Conservation (phyloP, 257 asterid species). For the Echium plantagineum region DNA sequence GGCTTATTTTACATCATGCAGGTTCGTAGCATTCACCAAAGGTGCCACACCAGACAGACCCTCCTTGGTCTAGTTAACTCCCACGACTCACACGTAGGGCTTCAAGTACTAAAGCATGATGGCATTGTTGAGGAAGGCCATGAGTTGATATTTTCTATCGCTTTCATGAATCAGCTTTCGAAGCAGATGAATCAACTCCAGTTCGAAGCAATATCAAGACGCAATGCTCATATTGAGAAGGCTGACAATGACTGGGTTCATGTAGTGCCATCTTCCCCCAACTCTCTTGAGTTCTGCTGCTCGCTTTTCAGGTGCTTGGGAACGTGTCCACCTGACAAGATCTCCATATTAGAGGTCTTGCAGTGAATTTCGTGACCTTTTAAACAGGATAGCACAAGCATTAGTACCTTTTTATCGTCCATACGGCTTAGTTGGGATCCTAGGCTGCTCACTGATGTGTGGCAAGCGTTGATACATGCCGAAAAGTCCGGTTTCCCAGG, state of each 20-base stretch:
- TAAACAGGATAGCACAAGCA: no score
- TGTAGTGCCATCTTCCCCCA: slow-evolving; percentile 45
- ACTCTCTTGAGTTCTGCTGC: slow-evolving; percentile 59
- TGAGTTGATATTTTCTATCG: slow-evolving; percentile 46
- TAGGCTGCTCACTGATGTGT: not conserved
- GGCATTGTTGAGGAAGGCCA: slow-evolving; percentile 25
- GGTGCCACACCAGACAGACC: slow-evolving; percentile 15
- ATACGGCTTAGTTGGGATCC: not conserved
- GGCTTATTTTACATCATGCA: slow-evolving; percentile 13
- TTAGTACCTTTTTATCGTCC: not conserved
- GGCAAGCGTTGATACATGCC: no score
- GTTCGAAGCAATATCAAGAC: slow-evolving; percentile 37
- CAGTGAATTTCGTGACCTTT: slow-evolving; percentile 1
- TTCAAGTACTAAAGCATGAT: slow-evolving; percentile 26
- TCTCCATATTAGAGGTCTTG: slow-evolving; percentile 42
- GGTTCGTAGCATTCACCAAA: slow-evolving; percentile 33
- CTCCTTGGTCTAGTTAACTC: slow-evolving; percentile 59
- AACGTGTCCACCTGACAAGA: slow-evolving; percentile 31
- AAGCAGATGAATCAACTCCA: slow-evolving; percentile 40
- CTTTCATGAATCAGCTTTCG: slow-evolving; percentile 45
- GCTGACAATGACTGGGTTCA: slow-evolving; percentile 65
- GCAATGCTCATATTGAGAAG: slow-evolving; percentile 38
- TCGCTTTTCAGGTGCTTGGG: slow-evolving; percentile 58
- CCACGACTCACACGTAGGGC: slow-evolving; percentile 45
- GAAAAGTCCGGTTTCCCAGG: no score